phyloP scores from a whole-genome alignment of 768 basidiomycete genomes.

The Kwoniella europaea region DNA sequence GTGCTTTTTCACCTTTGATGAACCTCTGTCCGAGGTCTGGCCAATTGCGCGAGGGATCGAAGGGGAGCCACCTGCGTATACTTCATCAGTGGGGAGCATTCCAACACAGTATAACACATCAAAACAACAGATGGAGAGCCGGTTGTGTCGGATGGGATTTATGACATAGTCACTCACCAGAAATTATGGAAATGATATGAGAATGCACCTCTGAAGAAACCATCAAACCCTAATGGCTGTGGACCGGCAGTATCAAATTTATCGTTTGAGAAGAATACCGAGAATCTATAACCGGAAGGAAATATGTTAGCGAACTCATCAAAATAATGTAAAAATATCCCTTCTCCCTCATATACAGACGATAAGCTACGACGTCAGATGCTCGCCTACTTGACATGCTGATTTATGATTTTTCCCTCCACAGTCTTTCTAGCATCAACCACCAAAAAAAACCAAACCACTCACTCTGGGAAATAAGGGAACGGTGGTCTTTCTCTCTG shows the following conservation, averaged over 20 bases:
- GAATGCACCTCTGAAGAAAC: slow-evolving; percentile 91
- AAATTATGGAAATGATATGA: slow-evolving; percentile 88
- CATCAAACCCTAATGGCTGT: slow-evolving; percentile 85
- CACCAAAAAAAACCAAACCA: slow-evolving; percentile 35
- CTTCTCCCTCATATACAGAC: too few relatives aligned
- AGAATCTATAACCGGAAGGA: slow-evolving; percentile 66
- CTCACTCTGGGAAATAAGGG: slow-evolving; percentile 85
- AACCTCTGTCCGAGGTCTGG: slow-evolving; percentile 88
- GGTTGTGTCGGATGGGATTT: too few relatives aligned
- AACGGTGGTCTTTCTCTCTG: slow-evolving; percentile 92
- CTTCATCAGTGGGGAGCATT: not conserved
- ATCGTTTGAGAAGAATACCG: slow-evolving; percentile 63
- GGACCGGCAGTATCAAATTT: slow-evolving; percentile 73
- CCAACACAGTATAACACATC: too few relatives aligned
- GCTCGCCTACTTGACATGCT: too few relatives aligned
- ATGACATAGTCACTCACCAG: slow-evolving; percentile 47
- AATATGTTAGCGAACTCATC: slow-evolving; percentile 10
- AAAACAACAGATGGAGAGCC: not conserved
- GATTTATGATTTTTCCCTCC: too few relatives aligned
- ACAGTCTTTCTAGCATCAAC: not conserved
- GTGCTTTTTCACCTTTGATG: slow-evolving; percentile 71
- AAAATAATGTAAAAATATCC: not conserved
- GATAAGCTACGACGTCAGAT: not conserved
- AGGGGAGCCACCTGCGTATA: slow-evolving; percentile 86
- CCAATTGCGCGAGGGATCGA: slow-evolving; percentile 90